Conservation (phyloP, 306 rosid genomes). For the Psophocarpus tetragonolobus region DNA sequence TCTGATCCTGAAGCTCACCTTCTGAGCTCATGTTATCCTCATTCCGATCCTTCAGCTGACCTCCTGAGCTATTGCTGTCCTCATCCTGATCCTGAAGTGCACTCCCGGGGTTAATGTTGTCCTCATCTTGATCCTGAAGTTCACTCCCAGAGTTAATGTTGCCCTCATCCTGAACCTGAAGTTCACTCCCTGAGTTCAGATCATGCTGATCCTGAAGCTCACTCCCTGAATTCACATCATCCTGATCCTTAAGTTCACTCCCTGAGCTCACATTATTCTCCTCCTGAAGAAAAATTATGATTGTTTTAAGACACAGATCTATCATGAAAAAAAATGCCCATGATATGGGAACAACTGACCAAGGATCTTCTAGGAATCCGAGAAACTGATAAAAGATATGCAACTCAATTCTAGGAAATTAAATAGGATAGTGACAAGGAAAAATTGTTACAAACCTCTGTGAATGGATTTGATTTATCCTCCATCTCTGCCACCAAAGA, state of each 20-base stretch:
- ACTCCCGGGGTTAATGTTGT: constrained; percentile 27
- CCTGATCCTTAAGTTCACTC: constrained; percentile 43
- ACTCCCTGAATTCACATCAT: constrained; percentile 41
- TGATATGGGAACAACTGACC: not conserved
- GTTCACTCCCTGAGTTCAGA: constrained; percentile 43
- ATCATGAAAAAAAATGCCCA: constrained; percentile 1
- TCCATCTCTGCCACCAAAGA: constrained; percentile 66
- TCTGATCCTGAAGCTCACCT: constrained; percentile 36
- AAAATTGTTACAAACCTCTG: constrained; percentile 58
- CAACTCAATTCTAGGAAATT: constrained; percentile 13
- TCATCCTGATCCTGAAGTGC: constrained; percentile 48
- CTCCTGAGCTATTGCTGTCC: constrained; percentile 41
- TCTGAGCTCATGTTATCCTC: constrained; percentile 42
- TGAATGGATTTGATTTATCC: constrained; percentile 39
- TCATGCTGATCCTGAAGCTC: constrained; percentile 42
- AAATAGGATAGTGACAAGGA: constrained; percentile 18
- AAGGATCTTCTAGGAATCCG: constrained; percentile 23
- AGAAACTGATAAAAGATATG: constrained; percentile 26
- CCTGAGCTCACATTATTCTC: constrained; percentile 34
- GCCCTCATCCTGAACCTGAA: constrained; percentile 50
- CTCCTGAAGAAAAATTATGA: constrained; percentile 54
- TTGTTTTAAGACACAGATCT: constrained; percentile 26
- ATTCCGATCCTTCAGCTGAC: constrained; percentile 40
- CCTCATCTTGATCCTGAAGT: constrained; percentile 40
- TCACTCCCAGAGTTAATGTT: constrained; percentile 42